A percentile compares a stretch with the other conserved stretches of the same genome.
These are phyloP conservation scores for Vanilla planifolia DNA, from an alignment of 106 monocot species.

Conservation along the genomic window DNA sequence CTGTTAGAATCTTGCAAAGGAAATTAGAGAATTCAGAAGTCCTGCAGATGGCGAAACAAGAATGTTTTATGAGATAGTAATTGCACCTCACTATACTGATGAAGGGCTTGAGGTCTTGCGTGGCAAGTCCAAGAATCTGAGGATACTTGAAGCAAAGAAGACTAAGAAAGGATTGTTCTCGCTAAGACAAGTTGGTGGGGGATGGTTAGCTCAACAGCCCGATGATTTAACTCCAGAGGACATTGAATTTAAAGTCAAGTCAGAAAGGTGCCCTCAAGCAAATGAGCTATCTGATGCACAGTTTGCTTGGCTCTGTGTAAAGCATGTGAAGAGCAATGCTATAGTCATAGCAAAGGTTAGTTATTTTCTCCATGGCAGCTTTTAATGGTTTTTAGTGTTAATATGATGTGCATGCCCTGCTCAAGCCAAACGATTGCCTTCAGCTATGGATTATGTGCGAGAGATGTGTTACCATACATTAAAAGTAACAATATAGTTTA, in stretches of 20 bases:
- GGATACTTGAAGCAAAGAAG: constrained; percentile 87
- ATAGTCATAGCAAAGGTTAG: constrained; percentile 96
- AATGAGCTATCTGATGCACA: constrained; percentile 64
- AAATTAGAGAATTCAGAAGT: constrained; percentile 96
- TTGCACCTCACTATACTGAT: constrained; percentile 83
- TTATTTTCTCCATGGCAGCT: too few species aligned
- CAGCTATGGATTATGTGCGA: too few species aligned
- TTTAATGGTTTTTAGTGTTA: not conserved
- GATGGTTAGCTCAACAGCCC: constrained; percentile 87
- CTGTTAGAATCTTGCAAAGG: constrained; percentile 82
- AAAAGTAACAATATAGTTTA: too few species aligned
- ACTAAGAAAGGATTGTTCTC: constrained; percentile 73
- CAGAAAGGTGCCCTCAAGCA: constrained; percentile 47
- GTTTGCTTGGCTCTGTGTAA: constrained; percentile 95
- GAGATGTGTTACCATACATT: too few species aligned
- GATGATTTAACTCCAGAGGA: constrained; percentile 78
- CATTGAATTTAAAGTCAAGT: constrained; percentile 55
- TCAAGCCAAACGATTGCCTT: too few species aligned
- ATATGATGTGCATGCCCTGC: not conserved
- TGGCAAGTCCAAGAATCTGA: constrained; percentile 91
- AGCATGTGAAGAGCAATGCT: constrained; percentile 98
- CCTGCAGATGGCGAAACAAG: constrained; percentile 82
- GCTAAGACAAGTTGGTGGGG: constrained; percentile 89
- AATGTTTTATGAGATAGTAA: constrained; percentile 97
- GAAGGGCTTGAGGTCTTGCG: constrained; percentile 82